Evolutionary conservation across 2,329 filamentous ascomycete genomes (phyloP).

Genomic region (Incumbomyces lentus): DNA sequence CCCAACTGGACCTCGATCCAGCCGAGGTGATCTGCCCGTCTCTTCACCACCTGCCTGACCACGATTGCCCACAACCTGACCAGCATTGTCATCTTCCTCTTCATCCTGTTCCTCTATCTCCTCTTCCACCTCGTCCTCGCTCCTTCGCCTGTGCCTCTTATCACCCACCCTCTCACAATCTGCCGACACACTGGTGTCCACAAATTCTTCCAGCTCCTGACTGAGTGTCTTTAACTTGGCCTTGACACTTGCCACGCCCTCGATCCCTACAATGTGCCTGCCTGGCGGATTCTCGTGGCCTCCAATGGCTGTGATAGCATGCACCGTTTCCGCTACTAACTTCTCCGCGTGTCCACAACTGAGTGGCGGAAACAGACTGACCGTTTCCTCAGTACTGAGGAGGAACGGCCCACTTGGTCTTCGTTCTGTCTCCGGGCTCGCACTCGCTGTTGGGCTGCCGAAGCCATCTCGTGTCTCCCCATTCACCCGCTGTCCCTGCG

Average conservation of each 20-base stretch:
- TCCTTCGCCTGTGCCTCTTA: not conserved
- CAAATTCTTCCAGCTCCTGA: conserved; percentile 92
- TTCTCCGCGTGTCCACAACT: conserved; percentile 57
- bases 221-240: conserved; percentile 95
- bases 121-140: conserved; percentile 4
- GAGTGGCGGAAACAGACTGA: conserved; percentile 65
- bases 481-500: conserved; percentile 20
- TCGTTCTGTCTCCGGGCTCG: conserved; percentile 14
- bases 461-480: not conserved
- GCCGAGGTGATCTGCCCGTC: not conserved
- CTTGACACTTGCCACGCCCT: conserved; percentile 77
- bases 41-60: no score
- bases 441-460: conserved; percentile 10
- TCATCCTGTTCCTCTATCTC: conserved; percentile 13
- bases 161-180: conserved; percentile 36
- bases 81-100: not conserved
- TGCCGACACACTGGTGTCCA: conserved; percentile 76
- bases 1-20: not conserved
- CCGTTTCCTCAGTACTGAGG: conserved; percentile 31
- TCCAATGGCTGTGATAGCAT: conserved; percentile 82
- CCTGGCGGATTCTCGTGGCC: conserved; percentile 93
- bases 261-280: conserved; percentile 83
- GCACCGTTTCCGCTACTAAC: conserved; percentile 77
- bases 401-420: conserved; percentile 19
- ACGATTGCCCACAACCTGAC: no score